Evolutionary conservation across 2,329 filamentous ascomycete genomes (phyloP).

Genomic region (Mycogone perniciosa): DNA sequence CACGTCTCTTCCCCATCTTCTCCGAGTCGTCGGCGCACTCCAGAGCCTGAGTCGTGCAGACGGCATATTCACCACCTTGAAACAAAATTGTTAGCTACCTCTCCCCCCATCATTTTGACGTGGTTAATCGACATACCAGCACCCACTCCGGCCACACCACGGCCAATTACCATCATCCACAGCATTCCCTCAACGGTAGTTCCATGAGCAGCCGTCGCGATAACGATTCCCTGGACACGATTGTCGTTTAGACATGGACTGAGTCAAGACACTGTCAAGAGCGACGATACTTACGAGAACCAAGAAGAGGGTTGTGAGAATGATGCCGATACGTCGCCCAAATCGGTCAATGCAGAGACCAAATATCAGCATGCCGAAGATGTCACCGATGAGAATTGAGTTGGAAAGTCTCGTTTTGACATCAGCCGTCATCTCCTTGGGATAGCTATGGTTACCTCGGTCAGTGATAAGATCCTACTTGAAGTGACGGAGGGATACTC

Average conservation of each 20-base stretch:
- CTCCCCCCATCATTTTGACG: background rate
- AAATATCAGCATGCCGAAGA: conserved; percentile 35
- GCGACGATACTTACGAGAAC: conserved; percentile 16
- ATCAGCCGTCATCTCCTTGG: conserved; percentile 24
- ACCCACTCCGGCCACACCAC: conserved; percentile 42
- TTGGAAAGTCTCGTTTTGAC: conserved; percentile 35
- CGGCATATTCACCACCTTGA: conserved; percentile 23
- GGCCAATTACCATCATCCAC: conserved; percentile 44
- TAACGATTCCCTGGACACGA: conserved; percentile 31
- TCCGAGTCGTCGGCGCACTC: conserved; percentile 25
- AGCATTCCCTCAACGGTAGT: conserved; percentile 39
- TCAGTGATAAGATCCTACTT: no score
- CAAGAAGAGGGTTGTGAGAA: conserved; percentile 40
- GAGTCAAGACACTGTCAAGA: no score
- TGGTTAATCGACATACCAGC: conserved; percentile 21
- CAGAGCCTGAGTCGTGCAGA: conserved; percentile 22
- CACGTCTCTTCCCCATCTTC: conserved; percentile 21
- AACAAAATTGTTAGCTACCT: background rate
- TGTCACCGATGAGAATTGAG: conserved; percentile 34
- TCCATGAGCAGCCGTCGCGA: conserved; percentile 39
- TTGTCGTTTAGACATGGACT: no score
- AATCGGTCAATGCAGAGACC: conserved; percentile 39
- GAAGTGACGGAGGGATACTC: no score
- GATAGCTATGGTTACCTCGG: conserved; percentile 10
- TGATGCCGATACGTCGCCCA: conserved; percentile 39